Evolutionary conservation across 1,284 basidiomycete species (phyloP).

Genomic region (Puccinia triticina): DNA sequence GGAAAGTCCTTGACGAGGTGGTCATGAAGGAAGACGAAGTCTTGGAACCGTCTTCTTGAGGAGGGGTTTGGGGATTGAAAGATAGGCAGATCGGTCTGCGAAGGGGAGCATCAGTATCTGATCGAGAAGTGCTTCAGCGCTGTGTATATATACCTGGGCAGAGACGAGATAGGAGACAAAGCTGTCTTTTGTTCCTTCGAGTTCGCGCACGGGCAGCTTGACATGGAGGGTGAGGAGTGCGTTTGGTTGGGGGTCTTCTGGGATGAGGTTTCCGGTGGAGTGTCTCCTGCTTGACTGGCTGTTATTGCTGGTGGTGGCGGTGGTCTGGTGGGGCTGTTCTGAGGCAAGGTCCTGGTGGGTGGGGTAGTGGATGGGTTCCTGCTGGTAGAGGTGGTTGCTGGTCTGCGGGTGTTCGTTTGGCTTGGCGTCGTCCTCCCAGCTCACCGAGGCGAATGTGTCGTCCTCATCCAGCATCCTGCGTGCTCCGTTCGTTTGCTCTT

Average conservation of each 20-base stretch:
- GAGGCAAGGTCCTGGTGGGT: conserved; percentile 27
- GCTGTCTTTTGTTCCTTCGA: conserved; percentile 91
- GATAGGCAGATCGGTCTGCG: conserved; percentile 76
- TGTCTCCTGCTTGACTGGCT: neutral
- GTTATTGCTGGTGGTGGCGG: neutral
- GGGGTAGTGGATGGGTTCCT: conserved; percentile 42
- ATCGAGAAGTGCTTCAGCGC: neutral
- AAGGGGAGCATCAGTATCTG: neutral
- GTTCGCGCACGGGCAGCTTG: conserved; percentile 89
- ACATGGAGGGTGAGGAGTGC: conserved; percentile 68
- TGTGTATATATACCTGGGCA: conserved; percentile 70
- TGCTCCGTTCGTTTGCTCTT: neutral
- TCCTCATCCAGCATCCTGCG: conserved; percentile 50
- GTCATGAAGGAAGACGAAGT: conserved; percentile 91
- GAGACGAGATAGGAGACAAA: conserved; percentile 92
- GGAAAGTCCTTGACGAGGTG: conserved; percentile 89
- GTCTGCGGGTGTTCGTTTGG: conserved; percentile 16
- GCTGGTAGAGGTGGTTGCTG: conserved; percentile 30
- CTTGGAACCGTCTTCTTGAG: conserved; percentile 85
- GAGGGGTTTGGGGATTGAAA: conserved; percentile 75
- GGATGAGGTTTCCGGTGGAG: conserved; percentile 3
- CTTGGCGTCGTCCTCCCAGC: conserved; percentile 55
- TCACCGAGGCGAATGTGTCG: conserved; percentile 58
- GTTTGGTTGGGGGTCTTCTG: conserved; percentile 11
- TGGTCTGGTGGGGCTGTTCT: neutral